A percentile compares a stretch with the other conserved stretches of the same genome.
Conservation (phyloP, 768 basidiomycete genomes). For the Mycena crocata region DNA sequence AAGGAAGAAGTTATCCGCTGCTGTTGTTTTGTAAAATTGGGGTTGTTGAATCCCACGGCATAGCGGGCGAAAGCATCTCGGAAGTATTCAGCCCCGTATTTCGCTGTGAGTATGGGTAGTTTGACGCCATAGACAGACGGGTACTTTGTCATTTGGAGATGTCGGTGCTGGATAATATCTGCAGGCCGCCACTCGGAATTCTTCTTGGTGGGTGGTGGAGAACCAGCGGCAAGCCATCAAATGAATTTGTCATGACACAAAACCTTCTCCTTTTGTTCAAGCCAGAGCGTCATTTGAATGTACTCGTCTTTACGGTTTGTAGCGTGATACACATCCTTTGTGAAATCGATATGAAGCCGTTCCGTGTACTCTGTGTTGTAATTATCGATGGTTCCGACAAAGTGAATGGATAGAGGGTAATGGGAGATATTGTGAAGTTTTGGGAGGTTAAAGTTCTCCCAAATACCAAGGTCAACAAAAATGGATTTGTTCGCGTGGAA, state of each 20-base stretch:
- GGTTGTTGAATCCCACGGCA: constrained; percentile 11
- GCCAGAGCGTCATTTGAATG: constrained; percentile 55
- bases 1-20: too few relatives aligned
- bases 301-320: constrained; percentile 42
- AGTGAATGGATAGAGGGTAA: constrained; percentile 40
- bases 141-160: constrained; percentile 17
- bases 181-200: not conserved
- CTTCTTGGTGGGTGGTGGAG: not conserved
- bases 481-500: constrained; percentile 27
- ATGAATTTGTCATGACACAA: too few relatives aligned
- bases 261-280: constrained; percentile 49
- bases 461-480: too few relatives aligned
- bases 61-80: constrained; percentile 22
- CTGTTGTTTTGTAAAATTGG: not conserved
- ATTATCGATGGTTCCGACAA: constrained; percentile 44
- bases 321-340: too few relatives aligned
- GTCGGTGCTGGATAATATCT: not conserved
- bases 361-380: constrained; percentile 50
- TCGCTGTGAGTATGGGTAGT: not conserved
- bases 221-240: too few relatives aligned
- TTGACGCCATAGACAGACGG: constrained; percentile 21
- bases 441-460: constrained; percentile 49
- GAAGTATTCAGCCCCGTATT: constrained; percentile 19
- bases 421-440: constrained; percentile 48
- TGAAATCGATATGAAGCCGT: constrained; percentile 34